Evolutionary conservation across 1,139 yeast species (phyloP).

Genomic region (Scheffersomyces parashehatae): DNA sequence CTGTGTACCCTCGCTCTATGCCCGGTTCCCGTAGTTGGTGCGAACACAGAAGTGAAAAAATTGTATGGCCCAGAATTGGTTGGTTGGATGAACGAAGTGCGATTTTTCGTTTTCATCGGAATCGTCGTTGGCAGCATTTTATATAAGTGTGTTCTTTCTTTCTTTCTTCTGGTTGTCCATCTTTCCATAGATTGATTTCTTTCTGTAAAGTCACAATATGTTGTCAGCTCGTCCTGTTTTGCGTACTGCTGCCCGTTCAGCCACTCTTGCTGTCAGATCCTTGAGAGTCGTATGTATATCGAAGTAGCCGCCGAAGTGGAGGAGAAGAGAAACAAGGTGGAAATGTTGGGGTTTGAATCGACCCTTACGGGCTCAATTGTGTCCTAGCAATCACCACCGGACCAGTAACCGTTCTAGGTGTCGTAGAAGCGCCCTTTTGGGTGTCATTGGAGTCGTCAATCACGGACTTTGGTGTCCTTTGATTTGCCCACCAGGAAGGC

Average conservation of each 20-base stretch:
- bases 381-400: too few species aligned
- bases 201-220: constrained; percentile 37
- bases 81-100: constrained; percentile 6
- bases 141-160: neutral
- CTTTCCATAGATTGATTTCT: constrained; percentile 1
- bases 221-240: constrained; percentile 81
- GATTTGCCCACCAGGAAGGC: too few species aligned
- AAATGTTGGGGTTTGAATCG: too few species aligned
- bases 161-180: constrained; percentile 9
- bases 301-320: neutral
- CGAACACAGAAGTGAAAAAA: neutral
- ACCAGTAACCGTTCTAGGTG: too few species aligned
- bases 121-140: neutral
- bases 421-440: too few species aligned
- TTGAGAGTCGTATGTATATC: constrained; percentile 63
- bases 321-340: too few species aligned
- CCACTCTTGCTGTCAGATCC: constrained; percentile 63
- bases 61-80: constrained; percentile 4
- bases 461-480: too few species aligned
- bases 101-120: constrained; percentile 1
- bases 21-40: constrained; percentile 1
- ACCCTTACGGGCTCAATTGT: too few species aligned
- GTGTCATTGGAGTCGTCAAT: too few species aligned
- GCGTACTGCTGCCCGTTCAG: constrained; percentile 81
- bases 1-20: neutral